phyloP scores from a whole-genome alignment of 805 yeast species.

The Monosporozyma yasuniensis region DNA sequence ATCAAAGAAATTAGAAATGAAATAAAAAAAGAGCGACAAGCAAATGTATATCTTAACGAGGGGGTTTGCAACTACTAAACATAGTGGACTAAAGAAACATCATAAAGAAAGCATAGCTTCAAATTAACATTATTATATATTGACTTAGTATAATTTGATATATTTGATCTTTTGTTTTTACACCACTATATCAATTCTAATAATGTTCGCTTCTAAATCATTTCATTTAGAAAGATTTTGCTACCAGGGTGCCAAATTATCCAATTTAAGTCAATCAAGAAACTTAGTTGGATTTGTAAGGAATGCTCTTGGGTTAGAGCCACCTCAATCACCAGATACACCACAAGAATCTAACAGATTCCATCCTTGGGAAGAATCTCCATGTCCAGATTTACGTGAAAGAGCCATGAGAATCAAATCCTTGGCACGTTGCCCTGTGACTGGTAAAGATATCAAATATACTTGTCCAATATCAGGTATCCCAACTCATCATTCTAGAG shows the following conservation, averaged over 20 bases:
- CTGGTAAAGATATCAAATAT: slow-evolving; percentile 69
- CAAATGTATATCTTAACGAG: neutral
- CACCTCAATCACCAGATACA: slow-evolving; percentile 53
- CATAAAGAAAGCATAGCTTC: neutral
- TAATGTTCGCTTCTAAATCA: neutral
- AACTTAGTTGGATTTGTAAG: slow-evolving; percentile 25
- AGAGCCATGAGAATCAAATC: slow-evolving; percentile 89
- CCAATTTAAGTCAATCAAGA: neutral
- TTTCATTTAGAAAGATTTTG: neutral
- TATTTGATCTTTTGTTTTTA: neutral
- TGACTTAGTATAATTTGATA: neutral
- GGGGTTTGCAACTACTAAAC: neutral
- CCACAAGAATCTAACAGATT: slow-evolving; percentile 69
- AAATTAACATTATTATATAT: neutral
- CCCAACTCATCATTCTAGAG: slow-evolving; percentile 88
- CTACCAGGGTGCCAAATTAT: neutral
- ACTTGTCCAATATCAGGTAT: slow-evolving; percentile 94
- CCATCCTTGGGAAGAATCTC: slow-evolving; percentile 89
- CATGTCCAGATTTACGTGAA: slow-evolving; percentile 76
- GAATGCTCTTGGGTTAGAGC: slow-evolving; percentile 49
- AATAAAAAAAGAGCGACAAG: neutral
- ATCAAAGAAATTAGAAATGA: neutral
- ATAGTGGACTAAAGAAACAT: neutral
- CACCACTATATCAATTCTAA: neutral
- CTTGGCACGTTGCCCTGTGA: slow-evolving; percentile 84